Conservation (phyloP, 805 yeast genomes). For the Metschnikowia bowlesiae region DNA sequence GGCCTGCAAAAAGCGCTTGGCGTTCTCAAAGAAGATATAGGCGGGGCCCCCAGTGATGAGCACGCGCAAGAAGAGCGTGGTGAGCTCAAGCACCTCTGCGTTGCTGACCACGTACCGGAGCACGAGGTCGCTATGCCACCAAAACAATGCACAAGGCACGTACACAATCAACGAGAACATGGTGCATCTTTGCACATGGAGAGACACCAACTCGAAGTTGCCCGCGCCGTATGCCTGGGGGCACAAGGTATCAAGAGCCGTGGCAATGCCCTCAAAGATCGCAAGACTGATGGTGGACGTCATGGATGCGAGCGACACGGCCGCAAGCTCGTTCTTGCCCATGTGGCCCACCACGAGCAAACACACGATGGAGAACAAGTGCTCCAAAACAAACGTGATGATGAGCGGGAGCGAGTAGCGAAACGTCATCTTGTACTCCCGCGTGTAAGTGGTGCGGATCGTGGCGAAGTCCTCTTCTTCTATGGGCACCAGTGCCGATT, state of each 20-base stretch:
- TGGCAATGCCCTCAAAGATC: slow-evolving; percentile 43
- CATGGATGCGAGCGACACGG: slow-evolving; percentile 44
- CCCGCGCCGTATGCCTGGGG: slow-evolving; percentile 46
- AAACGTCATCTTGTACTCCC: slow-evolving; percentile 26
- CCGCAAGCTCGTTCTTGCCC: slow-evolving; percentile 43
- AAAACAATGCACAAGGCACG: slow-evolving; percentile 36
- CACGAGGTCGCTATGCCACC: slow-evolving; percentile 36
- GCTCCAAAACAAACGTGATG: slow-evolving; percentile 40
- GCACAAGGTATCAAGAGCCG: slow-evolving; percentile 42
- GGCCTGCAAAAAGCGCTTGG: slow-evolving; percentile 41
- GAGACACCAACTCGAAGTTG: slow-evolving; percentile 33
- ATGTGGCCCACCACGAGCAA: slow-evolving; percentile 43
- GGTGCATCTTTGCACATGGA: slow-evolving; percentile 37
- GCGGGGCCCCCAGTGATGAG: slow-evolving; percentile 40
- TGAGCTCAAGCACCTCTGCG: slow-evolving; percentile 31
- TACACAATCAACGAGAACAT: slow-evolving; percentile 30
- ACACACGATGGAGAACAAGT: slow-evolving; percentile 40
- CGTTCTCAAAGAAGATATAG: slow-evolving; percentile 39
- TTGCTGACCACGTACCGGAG: slow-evolving; percentile 30
- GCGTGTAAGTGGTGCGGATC: slow-evolving; percentile 23
- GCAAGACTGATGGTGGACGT: slow-evolving; percentile 43
- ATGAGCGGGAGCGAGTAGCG: slow-evolving; percentile 38
- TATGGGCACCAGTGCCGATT: slow-evolving; percentile 10
- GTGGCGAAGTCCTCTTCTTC: slow-evolving; percentile 30
- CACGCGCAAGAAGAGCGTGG: slow-evolving; percentile 32